phyloP scores from a whole-genome alignment of 129 eudicot genomes.

The Erigeron canadensis region DNA sequence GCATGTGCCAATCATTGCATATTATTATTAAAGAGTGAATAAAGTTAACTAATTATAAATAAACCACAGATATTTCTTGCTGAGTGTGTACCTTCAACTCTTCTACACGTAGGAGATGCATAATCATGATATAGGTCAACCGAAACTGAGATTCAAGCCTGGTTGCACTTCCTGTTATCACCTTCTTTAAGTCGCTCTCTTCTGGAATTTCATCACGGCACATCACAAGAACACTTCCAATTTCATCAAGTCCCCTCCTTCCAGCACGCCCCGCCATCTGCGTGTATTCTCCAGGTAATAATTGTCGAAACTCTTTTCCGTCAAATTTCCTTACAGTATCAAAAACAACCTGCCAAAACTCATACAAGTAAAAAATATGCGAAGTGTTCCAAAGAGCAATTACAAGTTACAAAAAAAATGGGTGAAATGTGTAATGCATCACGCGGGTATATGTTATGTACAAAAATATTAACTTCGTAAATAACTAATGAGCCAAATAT shows the following conservation, averaged over 20 bases:
- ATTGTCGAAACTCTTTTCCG: conserved; percentile 89
- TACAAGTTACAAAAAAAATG: background rate
- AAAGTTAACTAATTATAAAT: background rate
- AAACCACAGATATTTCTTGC: background rate
- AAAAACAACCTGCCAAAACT: conserved; percentile 82
- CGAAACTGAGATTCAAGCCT: conserved; percentile 96
- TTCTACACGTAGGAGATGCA: conserved; percentile 99
- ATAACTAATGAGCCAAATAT: background rate
- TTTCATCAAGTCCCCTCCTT: conserved; percentile 96
- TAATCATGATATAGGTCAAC: conserved; percentile 90
- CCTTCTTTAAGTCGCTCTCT: conserved; percentile 64
- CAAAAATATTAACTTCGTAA: background rate
- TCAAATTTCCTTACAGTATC: conserved; percentile 92
- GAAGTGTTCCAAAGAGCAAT: background rate
- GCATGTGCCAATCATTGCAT: background rate
- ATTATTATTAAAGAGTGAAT: background rate
- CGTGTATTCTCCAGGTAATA: conserved; percentile 97
- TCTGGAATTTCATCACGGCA: conserved; percentile 97
- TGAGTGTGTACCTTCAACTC: conserved; percentile 74
- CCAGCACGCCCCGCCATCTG: conserved; percentile 99
- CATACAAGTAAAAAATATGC: background rate
- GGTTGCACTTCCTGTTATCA: conserved; percentile 87
- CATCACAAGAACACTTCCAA: conserved; percentile 86
- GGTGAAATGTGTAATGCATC: background rate
- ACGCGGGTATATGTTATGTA: background rate